phyloP scores from a whole-genome alignment of 805 yeast genomes.

The Hanseniaspora taiwanica region DNA sequence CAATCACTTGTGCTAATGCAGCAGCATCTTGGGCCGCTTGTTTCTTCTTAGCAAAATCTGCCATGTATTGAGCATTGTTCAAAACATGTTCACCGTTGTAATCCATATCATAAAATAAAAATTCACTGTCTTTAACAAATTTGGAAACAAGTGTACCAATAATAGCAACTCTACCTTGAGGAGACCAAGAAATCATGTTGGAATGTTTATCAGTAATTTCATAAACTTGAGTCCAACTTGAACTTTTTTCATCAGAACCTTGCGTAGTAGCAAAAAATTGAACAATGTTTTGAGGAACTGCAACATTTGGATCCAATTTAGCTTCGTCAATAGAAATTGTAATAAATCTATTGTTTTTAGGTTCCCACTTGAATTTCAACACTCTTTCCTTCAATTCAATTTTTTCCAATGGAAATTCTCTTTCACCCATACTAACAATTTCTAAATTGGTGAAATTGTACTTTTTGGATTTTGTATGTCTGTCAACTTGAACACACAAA shows the following conservation, averaged over 20 bases:
- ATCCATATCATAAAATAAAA: slow-evolving; percentile 79
- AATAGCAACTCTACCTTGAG: slow-evolving; percentile 77
- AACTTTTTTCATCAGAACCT: slow-evolving; percentile 24
- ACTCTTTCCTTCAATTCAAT: slow-evolving; percentile 86
- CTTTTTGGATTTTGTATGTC: slow-evolving; percentile 92
- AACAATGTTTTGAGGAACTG: slow-evolving; percentile 51
- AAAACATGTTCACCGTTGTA: slow-evolving; percentile 49
- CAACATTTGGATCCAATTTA: slow-evolving; percentile 37
- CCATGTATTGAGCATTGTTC: slow-evolving; percentile 7
- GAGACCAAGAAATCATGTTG: slow-evolving; percentile 76
- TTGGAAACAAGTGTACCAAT: slow-evolving; percentile 34
- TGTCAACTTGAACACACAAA: slow-evolving; percentile 88
- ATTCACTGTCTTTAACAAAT: slow-evolving; percentile 38
- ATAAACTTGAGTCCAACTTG: slow-evolving; percentile 49
- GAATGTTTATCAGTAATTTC: slow-evolving; percentile 46
- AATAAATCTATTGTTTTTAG: slow-evolving; percentile 76
- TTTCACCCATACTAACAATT: slow-evolving; percentile 76
- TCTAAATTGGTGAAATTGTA: slow-evolving; percentile 84
- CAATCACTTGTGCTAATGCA: no score
- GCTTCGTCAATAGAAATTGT: slow-evolving; percentile 52
- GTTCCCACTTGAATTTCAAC: slow-evolving; percentile 90
- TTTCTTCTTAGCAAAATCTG: slow-evolving; percentile 1
- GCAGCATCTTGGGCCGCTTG: slow-evolving; percentile 18
- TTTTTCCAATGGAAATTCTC: slow-evolving; percentile 88
- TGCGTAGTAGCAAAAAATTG: slow-evolving; percentile 58